Conservation (phyloP, 306 rosid species). For the Prunus persica region DNA sequence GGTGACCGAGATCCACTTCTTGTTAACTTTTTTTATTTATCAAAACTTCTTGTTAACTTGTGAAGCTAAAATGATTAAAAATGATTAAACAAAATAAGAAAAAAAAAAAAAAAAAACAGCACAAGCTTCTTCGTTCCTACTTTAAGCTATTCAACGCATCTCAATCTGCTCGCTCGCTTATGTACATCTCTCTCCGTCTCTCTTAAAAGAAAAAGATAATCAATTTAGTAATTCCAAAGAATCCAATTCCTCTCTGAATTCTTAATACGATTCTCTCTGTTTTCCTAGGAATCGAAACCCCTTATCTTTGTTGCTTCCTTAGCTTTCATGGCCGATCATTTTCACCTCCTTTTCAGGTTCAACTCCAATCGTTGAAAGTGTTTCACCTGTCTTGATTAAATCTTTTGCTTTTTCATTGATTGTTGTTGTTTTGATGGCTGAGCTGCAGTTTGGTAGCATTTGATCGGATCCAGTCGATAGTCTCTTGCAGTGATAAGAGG, state of each 20-base stretch:
- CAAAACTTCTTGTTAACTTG: not conserved
- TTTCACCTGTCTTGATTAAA: not conserved
- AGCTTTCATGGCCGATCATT: conserved; percentile 54
- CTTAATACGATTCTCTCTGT: not conserved
- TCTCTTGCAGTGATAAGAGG: conserved; percentile 18
- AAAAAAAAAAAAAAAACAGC: not conserved
- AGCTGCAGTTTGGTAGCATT: conserved; percentile 19
- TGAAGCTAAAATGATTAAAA: not conserved
- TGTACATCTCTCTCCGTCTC: not conserved
- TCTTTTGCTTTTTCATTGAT: conserved; percentile 10
- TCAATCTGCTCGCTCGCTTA: not conserved
- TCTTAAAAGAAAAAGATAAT: not conserved
- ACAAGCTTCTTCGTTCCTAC: not conserved
- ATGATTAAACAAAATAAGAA: not conserved
- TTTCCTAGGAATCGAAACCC: conserved; percentile 13
- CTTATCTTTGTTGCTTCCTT: conserved; percentile 17
- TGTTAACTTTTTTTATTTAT: not conserved
- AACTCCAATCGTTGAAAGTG: conserved; percentile 21
- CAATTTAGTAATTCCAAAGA: conserved; percentile 5
- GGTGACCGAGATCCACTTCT: not conserved
- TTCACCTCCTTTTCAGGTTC: conserved; percentile 50
- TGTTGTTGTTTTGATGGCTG: conserved; percentile 4
- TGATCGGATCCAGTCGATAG: conserved; percentile 49
- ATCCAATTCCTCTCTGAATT: conserved; percentile 10
- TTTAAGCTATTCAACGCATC: not conserved